Evolutionary conservation across 805 yeast genomes (phyloP), one percentile per base, ranked within the genome.

Genomic region (Myxozyma melibiosi): DNA sequence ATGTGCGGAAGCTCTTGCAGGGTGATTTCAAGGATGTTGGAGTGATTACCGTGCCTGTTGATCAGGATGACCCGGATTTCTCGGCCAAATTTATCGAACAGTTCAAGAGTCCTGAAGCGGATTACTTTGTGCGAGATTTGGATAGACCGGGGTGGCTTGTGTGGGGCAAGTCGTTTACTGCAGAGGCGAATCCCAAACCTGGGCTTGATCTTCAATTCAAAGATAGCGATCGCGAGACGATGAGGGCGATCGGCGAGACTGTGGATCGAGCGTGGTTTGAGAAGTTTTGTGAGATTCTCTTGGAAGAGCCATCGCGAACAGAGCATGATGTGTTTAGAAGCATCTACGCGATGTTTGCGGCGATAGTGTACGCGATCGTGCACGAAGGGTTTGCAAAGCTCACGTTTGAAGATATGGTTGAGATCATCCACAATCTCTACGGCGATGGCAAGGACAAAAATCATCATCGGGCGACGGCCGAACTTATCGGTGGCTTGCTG

Each of bases 391-490:
- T 76, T 8, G 71, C 79, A 2, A 63, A 72, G 2, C 63, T 87
- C 16, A 63, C 74, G 0, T 76, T 82, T 51, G 74, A 73, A 1
- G 88, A 88, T 5, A 65, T 88, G 7, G 67, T 86, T 24, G 77
- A 74, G 0, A 63, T 84, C 1, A 72, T 86, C 18, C 72, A 73
- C 4, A 76, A 74, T 4, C 68, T 78, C 6, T 88, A 85, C 66
- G 80, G 53, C n/a, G 56, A 60, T 14, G 64, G 80, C 13, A 84
- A 83, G 55, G 96, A 90, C 56, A 86, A 85, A 65, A 81, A 89
- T 14, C 75, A 86, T 1, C 95, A 91, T 68, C 83, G 94, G 28
- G 84, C 86, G 9, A 76, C 80, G 1, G 82, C 89, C 54, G 97
- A 91, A 69, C 69, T 88, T 1, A 72, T 84, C 28, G 78, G 84